phyloP scores from a whole-genome alignment of 768 basidiomycete genomes.

The Pisolithus tinctorius region DNA sequence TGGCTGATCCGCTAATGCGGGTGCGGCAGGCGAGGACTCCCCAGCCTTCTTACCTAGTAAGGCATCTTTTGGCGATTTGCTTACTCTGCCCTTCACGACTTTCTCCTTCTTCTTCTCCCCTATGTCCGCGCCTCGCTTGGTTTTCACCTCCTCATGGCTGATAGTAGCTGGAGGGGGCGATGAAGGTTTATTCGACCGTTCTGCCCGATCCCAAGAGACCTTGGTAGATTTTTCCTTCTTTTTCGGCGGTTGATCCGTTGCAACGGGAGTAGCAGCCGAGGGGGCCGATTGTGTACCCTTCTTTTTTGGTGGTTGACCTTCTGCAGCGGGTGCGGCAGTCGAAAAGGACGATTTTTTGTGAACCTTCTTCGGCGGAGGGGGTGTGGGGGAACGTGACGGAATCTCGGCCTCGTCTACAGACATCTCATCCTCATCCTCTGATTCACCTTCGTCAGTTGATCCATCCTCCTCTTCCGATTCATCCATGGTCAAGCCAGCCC shows the following conservation, averaged over 20 bases:
- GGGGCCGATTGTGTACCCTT: neutral
- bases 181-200: conserved; percentile 4
- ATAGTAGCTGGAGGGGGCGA: conserved; percentile 12
- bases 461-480: neutral
- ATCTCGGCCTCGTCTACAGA: neutral
- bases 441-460: no score
- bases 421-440: conserved; percentile 1
- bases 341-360: neutral
- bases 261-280: neutral
- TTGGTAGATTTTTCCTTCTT: conserved; percentile 2
- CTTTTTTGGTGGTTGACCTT: conserved; percentile 9
- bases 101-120: conserved; percentile 57
- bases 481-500: conserved; percentile 20
- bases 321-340: neutral
- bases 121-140: conserved; percentile 38
- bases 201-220: conserved; percentile 2
- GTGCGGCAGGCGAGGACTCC: neutral
- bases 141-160: conserved; percentile 44
- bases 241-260: conserved; percentile 9
- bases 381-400: neutral
- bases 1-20: conserved; percentile 4
- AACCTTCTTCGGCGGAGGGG: neutral
- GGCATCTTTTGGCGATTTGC: conserved; percentile 48
- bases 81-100: conserved; percentile 27
- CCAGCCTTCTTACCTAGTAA: conserved; percentile 46